Evolutionary conservation across 495 filamentous ascomycete genomes (phyloP).

Genomic region (Penicillium longicatenatum): DNA sequence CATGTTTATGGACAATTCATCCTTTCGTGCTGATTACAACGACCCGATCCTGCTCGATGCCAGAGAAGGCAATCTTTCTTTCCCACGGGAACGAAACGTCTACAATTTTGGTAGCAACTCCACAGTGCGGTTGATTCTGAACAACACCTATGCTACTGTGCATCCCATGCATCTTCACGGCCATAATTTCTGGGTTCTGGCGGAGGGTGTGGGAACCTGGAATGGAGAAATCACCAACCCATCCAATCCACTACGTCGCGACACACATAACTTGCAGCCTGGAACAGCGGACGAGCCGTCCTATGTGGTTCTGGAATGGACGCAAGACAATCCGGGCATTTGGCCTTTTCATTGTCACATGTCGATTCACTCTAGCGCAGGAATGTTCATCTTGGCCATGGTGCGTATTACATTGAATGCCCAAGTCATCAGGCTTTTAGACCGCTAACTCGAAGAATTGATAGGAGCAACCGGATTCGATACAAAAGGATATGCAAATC

Average conservation of each 20-base stretch:
- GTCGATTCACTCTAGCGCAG: no score
- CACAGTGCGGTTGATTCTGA: not conserved
- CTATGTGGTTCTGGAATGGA: no score
- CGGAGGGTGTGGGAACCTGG: not conserved
- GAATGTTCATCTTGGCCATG: no score
- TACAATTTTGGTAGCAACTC: not conserved
- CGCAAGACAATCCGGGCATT: not conserved
- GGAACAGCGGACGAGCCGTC: no score
- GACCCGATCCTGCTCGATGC: not conserved
- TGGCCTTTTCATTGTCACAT: slow-evolving; percentile 1
- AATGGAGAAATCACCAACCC: not conserved
- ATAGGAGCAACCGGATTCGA: no score
- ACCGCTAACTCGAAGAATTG: no score
- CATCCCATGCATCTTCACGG: slow-evolving; percentile 4
- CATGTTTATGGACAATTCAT: no score
- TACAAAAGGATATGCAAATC: not conserved
- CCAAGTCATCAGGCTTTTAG: no score
- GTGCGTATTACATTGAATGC: no score
- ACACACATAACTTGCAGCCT: not conserved
- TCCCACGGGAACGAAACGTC: not conserved
- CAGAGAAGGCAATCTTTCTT: not conserved
- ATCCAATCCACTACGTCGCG: not conserved
- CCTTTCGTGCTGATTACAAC: not conserved
- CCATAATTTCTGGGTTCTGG: slow-evolving; percentile 1
- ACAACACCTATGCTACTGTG: not conserved